Evolutionary conservation across 805 yeast genomes (phyloP).

Genomic region (Hanseniaspora singularis): DNA sequence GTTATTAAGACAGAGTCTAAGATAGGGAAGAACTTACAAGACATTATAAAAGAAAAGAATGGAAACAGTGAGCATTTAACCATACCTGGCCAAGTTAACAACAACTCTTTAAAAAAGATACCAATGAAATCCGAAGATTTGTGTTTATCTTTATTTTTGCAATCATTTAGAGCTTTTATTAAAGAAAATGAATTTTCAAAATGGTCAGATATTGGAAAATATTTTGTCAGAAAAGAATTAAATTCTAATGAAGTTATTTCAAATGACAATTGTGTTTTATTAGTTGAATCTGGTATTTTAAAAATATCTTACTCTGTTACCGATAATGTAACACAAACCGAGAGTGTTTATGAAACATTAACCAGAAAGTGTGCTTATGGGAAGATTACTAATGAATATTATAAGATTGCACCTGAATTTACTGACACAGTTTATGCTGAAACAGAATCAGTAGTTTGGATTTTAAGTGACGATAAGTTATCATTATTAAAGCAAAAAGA

Average conservation of each 20-base stretch:
- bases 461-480: conserved; percentile 39
- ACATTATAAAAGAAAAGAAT: conserved; percentile 12
- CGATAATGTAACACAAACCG: conserved; percentile 17
- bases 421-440: conserved; percentile 44
- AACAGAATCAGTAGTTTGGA: conserved; percentile 58
- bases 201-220: conserved; percentile 20
- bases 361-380: conserved; percentile 50
- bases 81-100: conserved; percentile 1
- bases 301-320: conserved; percentile 35
- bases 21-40: conserved; percentile 20
- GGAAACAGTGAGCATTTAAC: neutral
- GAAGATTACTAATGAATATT: conserved; percentile 24
- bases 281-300: conserved; percentile 47
- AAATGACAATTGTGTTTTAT: conserved; percentile 34
- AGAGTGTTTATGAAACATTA: conserved; percentile 34
- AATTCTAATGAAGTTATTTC: conserved; percentile 36
- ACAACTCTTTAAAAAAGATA: conserved; percentile 17
- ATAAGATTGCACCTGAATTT: conserved; percentile 31
- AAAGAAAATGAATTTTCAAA: conserved; percentile 9
- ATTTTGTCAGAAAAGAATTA: conserved; percentile 40
- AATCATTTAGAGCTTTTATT: conserved; percentile 25
- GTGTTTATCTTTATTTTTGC: conserved; percentile 22
- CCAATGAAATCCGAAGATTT: neutral
- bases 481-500: conserved; percentile 39
- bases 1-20: conserved; percentile 26